Percentiles rank a stretch among this genome's conserved stretches.
Evolutionary conservation across 148 eudicot genomes (phyloP).

Genomic region (Salicornia ramosissima): DNA sequence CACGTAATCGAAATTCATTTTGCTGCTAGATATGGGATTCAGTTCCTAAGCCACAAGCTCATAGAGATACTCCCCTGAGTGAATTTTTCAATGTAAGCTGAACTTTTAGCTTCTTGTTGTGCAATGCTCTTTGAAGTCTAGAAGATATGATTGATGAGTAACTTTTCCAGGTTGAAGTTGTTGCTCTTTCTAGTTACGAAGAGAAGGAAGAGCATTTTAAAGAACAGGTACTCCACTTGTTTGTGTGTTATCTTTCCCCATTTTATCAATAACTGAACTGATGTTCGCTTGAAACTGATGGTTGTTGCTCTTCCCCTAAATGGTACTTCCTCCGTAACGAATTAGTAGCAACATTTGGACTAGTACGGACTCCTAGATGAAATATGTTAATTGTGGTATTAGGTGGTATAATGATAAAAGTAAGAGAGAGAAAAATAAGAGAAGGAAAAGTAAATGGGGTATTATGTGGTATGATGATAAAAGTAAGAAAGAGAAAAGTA

Average conservation of each 20-base stretch:
- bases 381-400: too few species aligned
- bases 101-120: not conserved
- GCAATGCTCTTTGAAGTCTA: not conserved
- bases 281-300: not conserved
- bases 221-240: conserved; percentile 67
- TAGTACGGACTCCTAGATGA: too few species aligned
- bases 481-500: too few species aligned
- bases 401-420: too few species aligned
- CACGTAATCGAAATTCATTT: conserved; percentile 5
- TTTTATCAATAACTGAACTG: not conserved
- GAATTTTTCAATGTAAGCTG: conserved; percentile 95
- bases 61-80: conserved; percentile 80
- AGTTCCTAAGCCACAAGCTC: conserved; percentile 96
- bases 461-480: too few species aligned
- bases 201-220: conserved; percentile 93
- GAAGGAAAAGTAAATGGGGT: too few species aligned
- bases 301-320: not conserved
- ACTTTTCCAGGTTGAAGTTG: conserved; percentile 79
- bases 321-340: too few species aligned
- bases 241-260: not conserved
- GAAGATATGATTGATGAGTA: not conserved
- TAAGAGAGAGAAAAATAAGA: too few species aligned
- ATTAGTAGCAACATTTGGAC: too few species aligned
- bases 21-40: conserved; percentile 82
- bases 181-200: conserved; percentile 90